phyloP scores from a whole-genome alignment of 768 basidiomycete species.

The Gymnopilus dilepis region DNA sequence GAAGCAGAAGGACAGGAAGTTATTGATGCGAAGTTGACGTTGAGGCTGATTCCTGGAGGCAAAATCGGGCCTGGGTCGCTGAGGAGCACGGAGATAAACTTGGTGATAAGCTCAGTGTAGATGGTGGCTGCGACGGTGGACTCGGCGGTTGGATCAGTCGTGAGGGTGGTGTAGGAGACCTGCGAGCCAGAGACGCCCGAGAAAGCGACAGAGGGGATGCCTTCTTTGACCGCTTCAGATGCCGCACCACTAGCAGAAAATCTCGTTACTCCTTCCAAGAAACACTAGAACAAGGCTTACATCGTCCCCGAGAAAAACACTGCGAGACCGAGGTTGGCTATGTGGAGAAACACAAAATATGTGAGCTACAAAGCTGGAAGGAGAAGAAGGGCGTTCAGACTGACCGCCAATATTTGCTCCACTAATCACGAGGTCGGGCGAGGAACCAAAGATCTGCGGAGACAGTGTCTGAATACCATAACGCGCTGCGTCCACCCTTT shows the following conservation, averaged over 20 bases:
- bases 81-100: slow-evolving; percentile 42
- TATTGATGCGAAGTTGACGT: slow-evolving; percentile 55
- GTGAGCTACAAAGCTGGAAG: neutral
- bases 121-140: slow-evolving; percentile 43
- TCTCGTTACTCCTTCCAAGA: neutral
- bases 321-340: slow-evolving; percentile 39
- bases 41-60: slow-evolving; percentile 48
- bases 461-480: slow-evolving; percentile 53
- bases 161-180: slow-evolving; percentile 57
- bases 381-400: slow-evolving; percentile 18
- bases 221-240: slow-evolving; percentile 50
- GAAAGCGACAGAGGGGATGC: slow-evolving; percentile 58
- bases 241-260: slow-evolving; percentile 48
- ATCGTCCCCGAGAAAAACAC: slow-evolving; percentile 47
- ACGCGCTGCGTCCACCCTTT: slow-evolving; percentile 36
- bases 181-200: slow-evolving; percentile 44
- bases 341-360: neutral
- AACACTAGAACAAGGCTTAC: slow-evolving; percentile 29
- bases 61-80: slow-evolving; percentile 39
- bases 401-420: slow-evolving; percentile 55
- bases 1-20: slow-evolving; percentile 41
- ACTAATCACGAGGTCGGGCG: slow-evolving; percentile 50
- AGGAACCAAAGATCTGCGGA: slow-evolving; percentile 43
- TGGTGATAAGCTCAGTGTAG: slow-evolving; percentile 49
- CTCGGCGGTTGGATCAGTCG: slow-evolving; percentile 33